Conservation (phyloP, 345 rosid genomes). For the Rhodomyrtus tomentosa region DNA sequence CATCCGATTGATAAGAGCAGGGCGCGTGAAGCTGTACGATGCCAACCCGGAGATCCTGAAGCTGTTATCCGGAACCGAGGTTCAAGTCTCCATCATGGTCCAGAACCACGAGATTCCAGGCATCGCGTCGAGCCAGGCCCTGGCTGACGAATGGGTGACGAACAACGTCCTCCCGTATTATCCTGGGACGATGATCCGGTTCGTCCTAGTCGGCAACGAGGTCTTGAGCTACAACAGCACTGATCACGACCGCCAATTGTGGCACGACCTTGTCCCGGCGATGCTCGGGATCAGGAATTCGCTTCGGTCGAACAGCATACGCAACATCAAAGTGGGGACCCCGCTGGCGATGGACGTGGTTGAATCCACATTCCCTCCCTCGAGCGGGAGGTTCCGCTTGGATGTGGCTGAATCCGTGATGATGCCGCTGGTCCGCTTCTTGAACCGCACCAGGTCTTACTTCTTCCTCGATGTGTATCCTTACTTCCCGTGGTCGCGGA, state of each 20-base stretch:
- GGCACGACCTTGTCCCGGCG: conserved; percentile 54
- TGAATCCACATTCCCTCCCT: conserved; percentile 52
- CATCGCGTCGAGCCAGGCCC: conserved; percentile 25
- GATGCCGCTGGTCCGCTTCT: conserved; percentile 44
- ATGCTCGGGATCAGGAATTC: conserved; percentile 40
- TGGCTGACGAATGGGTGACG: conserved; percentile 37
- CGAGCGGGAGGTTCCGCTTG: conserved; percentile 42
- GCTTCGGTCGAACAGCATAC: conserved; percentile 26
- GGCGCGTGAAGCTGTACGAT: conserved; percentile 49
- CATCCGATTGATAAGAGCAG: conserved; percentile 34
- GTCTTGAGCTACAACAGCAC: conserved; percentile 44
- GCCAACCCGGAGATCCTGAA: conserved; percentile 41
- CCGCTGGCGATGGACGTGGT: conserved; percentile 68
- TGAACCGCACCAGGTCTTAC: conserved; percentile 51
- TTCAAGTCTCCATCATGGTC: conserved; percentile 58
- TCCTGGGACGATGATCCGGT: conserved; percentile 41
- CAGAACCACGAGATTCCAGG: conserved; percentile 39
- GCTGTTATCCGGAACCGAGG: conserved; percentile 34
- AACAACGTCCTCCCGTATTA: conserved; percentile 36
- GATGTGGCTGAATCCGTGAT: conserved; percentile 40
- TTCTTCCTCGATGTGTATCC: conserved; percentile 77
- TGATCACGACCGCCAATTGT: conserved; percentile 18
- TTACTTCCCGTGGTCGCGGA: conserved; percentile 56
- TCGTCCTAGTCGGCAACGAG: conserved; percentile 63
- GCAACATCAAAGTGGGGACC: conserved; percentile 57